These are phyloP conservation scores for Calonectria ilicicola DNA, from an alignment of 2,329 filamentous ascomycete species.

Conservation along the genomic window DNA sequence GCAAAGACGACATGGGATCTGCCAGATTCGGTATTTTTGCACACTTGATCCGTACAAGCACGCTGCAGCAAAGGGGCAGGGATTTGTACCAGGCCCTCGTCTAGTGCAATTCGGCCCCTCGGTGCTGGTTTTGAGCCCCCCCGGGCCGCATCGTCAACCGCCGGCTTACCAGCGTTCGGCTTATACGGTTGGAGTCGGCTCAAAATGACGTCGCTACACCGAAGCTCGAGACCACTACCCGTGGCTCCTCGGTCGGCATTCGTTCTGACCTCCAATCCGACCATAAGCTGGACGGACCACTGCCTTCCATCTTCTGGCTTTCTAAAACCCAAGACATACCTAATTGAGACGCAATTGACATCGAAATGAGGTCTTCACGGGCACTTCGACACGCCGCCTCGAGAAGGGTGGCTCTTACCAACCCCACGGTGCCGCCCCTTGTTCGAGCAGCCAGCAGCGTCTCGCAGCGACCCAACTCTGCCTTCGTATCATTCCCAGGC, in stretches of 20 bases:
- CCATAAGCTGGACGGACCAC: background rate
- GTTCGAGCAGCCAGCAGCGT: conserved; percentile 60
- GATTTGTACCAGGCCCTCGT: background rate
- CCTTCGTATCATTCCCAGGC: conserved; percentile 84
- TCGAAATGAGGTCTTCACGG: conserved; percentile 48
- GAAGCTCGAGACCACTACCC: conserved; percentile 29
- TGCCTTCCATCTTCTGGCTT: background rate
- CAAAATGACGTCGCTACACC: conserved; percentile 45
- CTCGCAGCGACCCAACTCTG: conserved; percentile 67
- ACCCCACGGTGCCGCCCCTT: conserved; percentile 34
- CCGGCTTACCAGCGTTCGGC: conserved; percentile 44
- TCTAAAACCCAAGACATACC: conserved; percentile 2
- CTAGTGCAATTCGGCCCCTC: background rate
- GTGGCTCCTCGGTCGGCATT: conserved; percentile 42
- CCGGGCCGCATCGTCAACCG: conserved; percentile 39
- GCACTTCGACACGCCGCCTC: conserved; percentile 46
- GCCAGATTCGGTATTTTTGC: background rate
- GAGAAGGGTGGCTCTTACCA: conserved; percentile 40
- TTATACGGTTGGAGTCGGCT: conserved; percentile 47
- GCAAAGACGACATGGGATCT: background rate
- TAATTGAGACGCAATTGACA: conserved; percentile 9
- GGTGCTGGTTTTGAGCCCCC: conserved; percentile 19
- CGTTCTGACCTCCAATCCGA: conserved; percentile 9
- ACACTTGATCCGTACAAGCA: background rate
- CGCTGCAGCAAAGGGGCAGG: background rate